Percentiles rank a stretch among this genome's conserved stretches.
Evolutionary conservation across 2,329 filamentous ascomycete species (phyloP).

Genomic region (Biscogniauxia mediterranea): DNA sequence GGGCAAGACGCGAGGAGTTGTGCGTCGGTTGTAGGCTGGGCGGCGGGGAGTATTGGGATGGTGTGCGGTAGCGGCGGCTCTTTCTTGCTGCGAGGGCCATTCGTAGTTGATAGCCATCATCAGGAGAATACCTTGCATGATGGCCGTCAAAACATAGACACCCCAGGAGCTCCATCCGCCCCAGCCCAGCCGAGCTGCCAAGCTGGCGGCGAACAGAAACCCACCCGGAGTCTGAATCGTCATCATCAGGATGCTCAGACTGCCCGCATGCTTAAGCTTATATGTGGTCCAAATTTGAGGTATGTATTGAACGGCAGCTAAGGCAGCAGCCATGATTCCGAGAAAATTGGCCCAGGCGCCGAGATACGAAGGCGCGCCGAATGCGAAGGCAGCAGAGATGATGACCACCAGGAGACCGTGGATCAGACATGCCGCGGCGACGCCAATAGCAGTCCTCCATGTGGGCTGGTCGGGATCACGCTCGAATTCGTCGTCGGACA

Average conservation of each 20-base stretch:
- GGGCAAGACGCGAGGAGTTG: conserved; percentile 32
- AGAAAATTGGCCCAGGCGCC: conserved; percentile 81
- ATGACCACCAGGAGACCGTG: conserved; percentile 73
- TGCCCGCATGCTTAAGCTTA: conserved; percentile 79
- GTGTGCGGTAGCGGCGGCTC: conserved; percentile 14
- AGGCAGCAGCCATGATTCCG: conserved; percentile 72
- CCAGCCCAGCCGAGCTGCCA: conserved; percentile 75
- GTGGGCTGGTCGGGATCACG: conserved; percentile 52
- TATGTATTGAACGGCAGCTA: conserved; percentile 88
- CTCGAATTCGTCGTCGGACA: conserved; percentile 47
- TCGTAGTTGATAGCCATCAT: conserved; percentile 79
- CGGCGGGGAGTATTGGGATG: conserved; percentile 23
- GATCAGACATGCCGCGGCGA: conserved; percentile 69
- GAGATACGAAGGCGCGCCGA: conserved; percentile 62
- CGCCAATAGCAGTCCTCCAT: conserved; percentile 75
- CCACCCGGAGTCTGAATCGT: conserved; percentile 94
- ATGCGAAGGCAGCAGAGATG: conserved; percentile 65
- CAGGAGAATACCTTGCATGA: conserved; percentile 79
- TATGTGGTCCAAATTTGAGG: conserved; percentile 95
- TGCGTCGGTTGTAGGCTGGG: conserved; percentile 32
- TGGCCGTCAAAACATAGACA: conserved; percentile 82
- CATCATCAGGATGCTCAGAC: conserved; percentile 96
- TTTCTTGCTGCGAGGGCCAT: conserved; percentile 28
- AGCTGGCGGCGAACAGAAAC: conserved; percentile 81
- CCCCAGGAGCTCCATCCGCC: conserved; percentile 96